These are phyloP conservation scores for Ophiostoma perfectum DNA, from an alignment of 2,329 filamentous ascomycete genomes.

Conservation along the genomic window DNA sequence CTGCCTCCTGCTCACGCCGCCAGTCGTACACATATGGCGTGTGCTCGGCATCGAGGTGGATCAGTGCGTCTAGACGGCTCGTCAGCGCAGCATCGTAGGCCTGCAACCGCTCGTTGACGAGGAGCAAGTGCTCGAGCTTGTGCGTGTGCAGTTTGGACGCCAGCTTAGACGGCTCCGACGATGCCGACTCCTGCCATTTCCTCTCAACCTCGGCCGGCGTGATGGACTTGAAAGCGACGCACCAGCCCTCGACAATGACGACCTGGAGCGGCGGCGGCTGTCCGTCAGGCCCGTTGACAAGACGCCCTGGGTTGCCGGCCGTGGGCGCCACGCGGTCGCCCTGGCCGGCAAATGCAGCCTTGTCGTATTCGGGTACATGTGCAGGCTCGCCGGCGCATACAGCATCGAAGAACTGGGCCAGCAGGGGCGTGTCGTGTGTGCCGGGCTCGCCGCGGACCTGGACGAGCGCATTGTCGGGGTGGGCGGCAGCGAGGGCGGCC, in stretches of 20 bases:
- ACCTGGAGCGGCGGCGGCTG: slow-evolving; percentile 49
- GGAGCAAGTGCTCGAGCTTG: slow-evolving; percentile 44
- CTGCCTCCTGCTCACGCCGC: slow-evolving; percentile 74
- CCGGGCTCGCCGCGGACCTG: slow-evolving; percentile 79
- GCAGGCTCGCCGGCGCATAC: slow-evolving; percentile 51
- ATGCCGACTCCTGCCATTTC: slow-evolving; percentile 40
- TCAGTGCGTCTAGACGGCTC: slow-evolving; percentile 48
- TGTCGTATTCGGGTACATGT: slow-evolving; percentile 72
- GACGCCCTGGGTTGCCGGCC: slow-evolving; percentile 52
- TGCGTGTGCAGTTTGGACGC: slow-evolving; percentile 45
- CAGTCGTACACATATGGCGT: slow-evolving; percentile 74
- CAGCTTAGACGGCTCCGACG: slow-evolving; percentile 25
- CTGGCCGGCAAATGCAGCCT: slow-evolving; percentile 67
- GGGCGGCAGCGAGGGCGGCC: slow-evolving; percentile 54
- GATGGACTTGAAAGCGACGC: slow-evolving; percentile 71
- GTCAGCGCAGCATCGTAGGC: slow-evolving; percentile 46
- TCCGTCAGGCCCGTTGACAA: slow-evolving; percentile 45
- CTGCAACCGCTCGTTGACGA: slow-evolving; percentile 45
- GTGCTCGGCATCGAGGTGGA: slow-evolving; percentile 64
- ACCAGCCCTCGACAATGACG: slow-evolving; percentile 87
- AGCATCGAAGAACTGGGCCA: slow-evolving; percentile 54
- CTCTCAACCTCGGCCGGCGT: slow-evolving; percentile 45
- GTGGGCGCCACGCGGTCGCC: slow-evolving; percentile 65
- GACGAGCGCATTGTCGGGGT: slow-evolving; percentile 69
- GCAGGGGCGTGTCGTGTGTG: slow-evolving; percentile 70